Conservation (phyloP, 192 early-diverging fungal genomes). For the Nowakowskiella sp. region DNA sequence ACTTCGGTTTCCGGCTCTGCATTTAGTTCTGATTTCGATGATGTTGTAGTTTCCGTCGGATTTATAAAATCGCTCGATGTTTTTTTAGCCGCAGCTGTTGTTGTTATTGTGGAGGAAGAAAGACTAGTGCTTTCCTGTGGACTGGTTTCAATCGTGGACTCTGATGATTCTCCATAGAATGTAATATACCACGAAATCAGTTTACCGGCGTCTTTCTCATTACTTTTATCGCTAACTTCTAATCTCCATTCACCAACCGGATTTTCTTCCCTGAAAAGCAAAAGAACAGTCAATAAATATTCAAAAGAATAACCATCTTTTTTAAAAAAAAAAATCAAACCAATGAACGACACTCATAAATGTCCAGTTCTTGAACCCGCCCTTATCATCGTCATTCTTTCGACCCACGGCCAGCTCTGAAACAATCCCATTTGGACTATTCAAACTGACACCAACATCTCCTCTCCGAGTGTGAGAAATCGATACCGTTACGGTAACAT, state of each 20-base stretch:
- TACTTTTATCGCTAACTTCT: conserved; percentile 53
- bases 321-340: conserved; percentile 33
- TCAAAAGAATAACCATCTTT: conserved; percentile 1
- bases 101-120: too few species aligned
- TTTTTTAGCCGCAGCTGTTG: too few species aligned
- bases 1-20: too few species aligned
- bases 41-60: too few species aligned
- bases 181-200: conserved; percentile 61
- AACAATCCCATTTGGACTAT: conserved; percentile 59
- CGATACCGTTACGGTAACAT: conserved; percentile 77
- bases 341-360: conserved; percentile 97
- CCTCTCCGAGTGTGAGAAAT: conserved; percentile 76
- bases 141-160: too few species aligned
- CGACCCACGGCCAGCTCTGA: conserved; percentile 62
- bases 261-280: conserved; percentile 69
- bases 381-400: conserved; percentile 50
- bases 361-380: conserved; percentile 80
- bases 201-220: conserved; percentile 43
- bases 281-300: background rate
- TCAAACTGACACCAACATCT: conserved; percentile 75
- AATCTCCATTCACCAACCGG: conserved; percentile 78
- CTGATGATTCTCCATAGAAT: too few species aligned
- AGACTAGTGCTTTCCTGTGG: too few species aligned
- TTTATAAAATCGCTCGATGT: too few species aligned
- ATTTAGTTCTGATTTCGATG: too few species aligned